phyloP scores from a whole-genome alignment of 306 rosid species.

The Benincasa hispida region DNA sequence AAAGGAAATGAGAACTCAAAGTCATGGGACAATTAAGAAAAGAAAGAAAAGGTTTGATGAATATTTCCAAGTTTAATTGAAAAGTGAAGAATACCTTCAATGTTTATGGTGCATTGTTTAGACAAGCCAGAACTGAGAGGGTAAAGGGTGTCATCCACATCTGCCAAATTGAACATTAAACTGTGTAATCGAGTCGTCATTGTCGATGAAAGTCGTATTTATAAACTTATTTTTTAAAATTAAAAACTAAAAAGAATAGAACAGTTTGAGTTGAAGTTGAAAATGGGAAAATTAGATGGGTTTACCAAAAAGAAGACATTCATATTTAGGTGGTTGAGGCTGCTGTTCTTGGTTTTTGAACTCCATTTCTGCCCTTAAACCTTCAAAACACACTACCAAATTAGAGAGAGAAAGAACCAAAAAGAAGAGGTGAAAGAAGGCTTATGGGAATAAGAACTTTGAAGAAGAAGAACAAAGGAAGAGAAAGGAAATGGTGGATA shows the following conservation, averaged over 20 bases:
- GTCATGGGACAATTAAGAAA: neutral
- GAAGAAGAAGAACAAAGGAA: neutral
- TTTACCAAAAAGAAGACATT: conserved; percentile 71
- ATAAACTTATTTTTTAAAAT: too few species aligned
- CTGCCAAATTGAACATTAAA: conserved; percentile 25
- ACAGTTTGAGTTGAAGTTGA: too few species aligned
- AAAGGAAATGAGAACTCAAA: neutral
- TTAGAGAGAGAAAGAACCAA: neutral
- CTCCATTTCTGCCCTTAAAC: conserved; percentile 30
- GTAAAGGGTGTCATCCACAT: conserved; percentile 86
- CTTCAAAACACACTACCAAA: neutral
- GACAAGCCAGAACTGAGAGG: conserved; percentile 58
- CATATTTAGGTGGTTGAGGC: conserved; percentile 33
- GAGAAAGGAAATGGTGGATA: neutral
- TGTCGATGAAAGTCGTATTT: too few species aligned
- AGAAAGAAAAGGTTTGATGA: too few species aligned
- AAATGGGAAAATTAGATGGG: too few species aligned
- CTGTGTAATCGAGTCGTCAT: too few species aligned
- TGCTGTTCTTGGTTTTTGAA: conserved; percentile 26
- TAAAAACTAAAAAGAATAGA: too few species aligned
- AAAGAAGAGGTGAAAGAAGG: neutral
- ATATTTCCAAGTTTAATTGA: too few species aligned
- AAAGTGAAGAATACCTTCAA: conserved; percentile 29
- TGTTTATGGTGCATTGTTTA: conserved; percentile 33
- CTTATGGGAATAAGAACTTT: neutral